These are phyloP conservation scores for Miscanthus sacchariflorus DNA, from an alignment of 202 grass and related monocot genomes.

Conservation along the genomic window DNA sequence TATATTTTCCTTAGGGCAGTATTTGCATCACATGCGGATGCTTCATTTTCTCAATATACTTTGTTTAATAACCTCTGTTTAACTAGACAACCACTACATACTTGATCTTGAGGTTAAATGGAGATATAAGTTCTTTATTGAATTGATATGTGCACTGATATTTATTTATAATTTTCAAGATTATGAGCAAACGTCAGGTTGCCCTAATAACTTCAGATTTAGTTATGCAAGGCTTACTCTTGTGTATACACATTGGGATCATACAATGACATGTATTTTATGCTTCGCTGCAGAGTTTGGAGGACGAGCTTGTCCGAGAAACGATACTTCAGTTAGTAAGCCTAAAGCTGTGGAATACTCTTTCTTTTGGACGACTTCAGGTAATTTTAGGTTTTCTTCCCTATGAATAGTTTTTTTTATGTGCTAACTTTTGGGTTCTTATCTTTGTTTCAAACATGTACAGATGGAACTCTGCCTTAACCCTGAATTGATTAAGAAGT, in stretches of 20 bases:
- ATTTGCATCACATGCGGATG: slow-evolving; percentile 26
- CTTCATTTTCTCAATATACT: neutral
- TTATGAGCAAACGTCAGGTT: neutral
- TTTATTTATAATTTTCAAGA: slow-evolving; percentile 12
- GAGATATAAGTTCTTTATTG: slow-evolving; percentile 29
- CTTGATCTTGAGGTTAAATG: slow-evolving; percentile 26
- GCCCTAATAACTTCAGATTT: slow-evolving; percentile 4
- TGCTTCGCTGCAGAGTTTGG: slow-evolving; percentile 76
- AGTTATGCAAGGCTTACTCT: neutral
- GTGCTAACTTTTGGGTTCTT: slow-evolving; percentile 42
- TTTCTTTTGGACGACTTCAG: slow-evolving; percentile 90
- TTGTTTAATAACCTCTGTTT: slow-evolving; percentile 4
- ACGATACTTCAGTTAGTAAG: slow-evolving; percentile 90
- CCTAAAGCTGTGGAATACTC: slow-evolving; percentile 86
- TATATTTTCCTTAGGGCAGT: neutral
- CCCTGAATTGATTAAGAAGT: slow-evolving; percentile 93
- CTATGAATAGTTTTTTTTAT: slow-evolving; percentile 11
- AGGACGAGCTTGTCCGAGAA: slow-evolving; percentile 94
- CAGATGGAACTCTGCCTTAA: slow-evolving; percentile 97
- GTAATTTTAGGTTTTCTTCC: slow-evolving; percentile 47
- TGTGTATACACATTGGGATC: slow-evolving; percentile 6
- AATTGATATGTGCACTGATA: slow-evolving; percentile 28
- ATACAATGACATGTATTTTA: slow-evolving; percentile 21
- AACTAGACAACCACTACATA: neutral
- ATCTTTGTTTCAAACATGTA: slow-evolving; percentile 52